Evolutionary conservation across 1,284 basidiomycete genomes (phyloP), one percentile per base, ranked within the genome.

Genomic region (Papiliotrema flavescens): DNA sequence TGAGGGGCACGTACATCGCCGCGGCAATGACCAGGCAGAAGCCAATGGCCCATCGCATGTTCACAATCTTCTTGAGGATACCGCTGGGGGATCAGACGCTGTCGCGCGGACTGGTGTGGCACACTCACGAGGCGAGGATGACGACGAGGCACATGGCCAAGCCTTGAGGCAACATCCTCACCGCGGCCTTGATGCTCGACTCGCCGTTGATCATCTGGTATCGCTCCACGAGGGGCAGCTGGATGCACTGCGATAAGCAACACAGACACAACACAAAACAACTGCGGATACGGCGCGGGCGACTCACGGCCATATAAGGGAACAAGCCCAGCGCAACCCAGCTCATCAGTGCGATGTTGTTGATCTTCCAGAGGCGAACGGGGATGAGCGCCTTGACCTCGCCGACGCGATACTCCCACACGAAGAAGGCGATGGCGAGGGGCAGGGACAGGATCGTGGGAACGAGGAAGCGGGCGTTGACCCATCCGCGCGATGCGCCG

Each of bases 321-420:
- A 32, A 32, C 26, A 32, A 40, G 34, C 51, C 23, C 53, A 72
- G 49, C 2, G 60, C 60, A 34, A 68, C 61, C 40, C 64, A 50
- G 17, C 66, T 59, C 39, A 72, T 51, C 11, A 71, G 36, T 20
- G 62, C 56, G 34, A 71, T 56, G 51, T 74, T 74, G 4, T 58
- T 64, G 26, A 71, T 65, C 14, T 54, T 50, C 73, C 70, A 73
- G 32, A 65, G 66, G 1, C 49, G 49, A 0, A 66, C 53, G 0
- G 68, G 64, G 23, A 74, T 63, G 23, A 73, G 47, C 5, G 71
- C 71, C 41, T 63, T 58, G 2, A 49, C 53, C 19, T 64, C 58
- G 2, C 59, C 51, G 11, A 69, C 44, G 13, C 57, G 47, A 0
- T 61, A 52, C 55, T 74, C 69, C 61, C 62, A 72, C 20, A 46